These are phyloP conservation scores for Chlorella sp. DNA, from an alignment of 139 green algal species.

Conservation along the genomic window DNA sequence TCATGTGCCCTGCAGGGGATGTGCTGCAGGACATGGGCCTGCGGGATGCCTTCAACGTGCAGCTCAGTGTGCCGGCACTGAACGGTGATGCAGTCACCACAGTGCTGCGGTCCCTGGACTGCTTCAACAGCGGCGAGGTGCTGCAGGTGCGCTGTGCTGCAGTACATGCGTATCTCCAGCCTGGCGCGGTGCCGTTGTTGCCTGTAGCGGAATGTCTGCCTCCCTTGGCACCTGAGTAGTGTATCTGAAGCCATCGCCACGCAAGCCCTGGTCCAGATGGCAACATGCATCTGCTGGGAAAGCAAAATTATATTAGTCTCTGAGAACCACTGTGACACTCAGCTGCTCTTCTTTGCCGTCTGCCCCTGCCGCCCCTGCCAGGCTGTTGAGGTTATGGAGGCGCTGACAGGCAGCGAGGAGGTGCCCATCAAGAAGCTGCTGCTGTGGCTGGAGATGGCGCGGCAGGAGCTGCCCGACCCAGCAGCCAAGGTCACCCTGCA, in stretches of 20 bases:
- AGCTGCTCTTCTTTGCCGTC: too few species aligned
- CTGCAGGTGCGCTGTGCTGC: too few species aligned
- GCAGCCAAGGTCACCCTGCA: conserved; percentile 37
- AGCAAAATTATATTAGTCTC: too few species aligned
- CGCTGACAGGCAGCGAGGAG: conserved; percentile 21
- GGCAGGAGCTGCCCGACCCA: conserved; percentile 37
- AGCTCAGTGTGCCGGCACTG: conserved; percentile 78
- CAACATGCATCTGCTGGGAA: too few species aligned
- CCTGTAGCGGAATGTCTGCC: too few species aligned
- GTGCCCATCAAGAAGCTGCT: conserved; percentile 95
- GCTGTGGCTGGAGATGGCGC: conserved; percentile 92
- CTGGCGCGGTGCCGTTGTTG: too few species aligned
- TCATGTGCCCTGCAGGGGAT: conserved; percentile 41
- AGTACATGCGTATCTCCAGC: too few species aligned
- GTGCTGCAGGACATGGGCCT: conserved; percentile 78
- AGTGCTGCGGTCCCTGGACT: conserved; percentile 62
- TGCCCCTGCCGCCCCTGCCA: too few species aligned
- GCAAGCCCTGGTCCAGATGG: too few species aligned
- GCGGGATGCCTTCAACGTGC: conserved; percentile 79
- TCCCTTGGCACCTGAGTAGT: too few species aligned
- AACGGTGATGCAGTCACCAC: conserved; percentile 52
- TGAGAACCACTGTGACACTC: too few species aligned
- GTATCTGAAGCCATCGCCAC: too few species aligned
- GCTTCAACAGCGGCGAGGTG: conserved; percentile 48
- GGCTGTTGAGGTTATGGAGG: conserved; percentile 40